Conservation (phyloP, 495 filamentous ascomycete species). For the Aspergillus bridgeri region DNA sequence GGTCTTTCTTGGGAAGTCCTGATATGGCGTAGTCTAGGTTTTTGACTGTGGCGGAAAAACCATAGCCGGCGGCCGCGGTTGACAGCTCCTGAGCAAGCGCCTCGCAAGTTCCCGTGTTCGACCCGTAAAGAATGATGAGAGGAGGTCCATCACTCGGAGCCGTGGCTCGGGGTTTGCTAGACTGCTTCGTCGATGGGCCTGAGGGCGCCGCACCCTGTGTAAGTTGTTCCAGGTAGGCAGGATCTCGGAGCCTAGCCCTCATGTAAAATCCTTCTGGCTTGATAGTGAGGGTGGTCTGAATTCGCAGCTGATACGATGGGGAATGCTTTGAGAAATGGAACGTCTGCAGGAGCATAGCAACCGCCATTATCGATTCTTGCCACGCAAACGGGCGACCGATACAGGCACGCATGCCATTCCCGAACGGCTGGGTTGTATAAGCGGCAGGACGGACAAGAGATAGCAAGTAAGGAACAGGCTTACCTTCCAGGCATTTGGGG, state of each 20-base stretch:
- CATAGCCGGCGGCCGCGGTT: neutral
- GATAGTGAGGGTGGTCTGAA: constrained; percentile 70
- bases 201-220: too few relatives aligned
- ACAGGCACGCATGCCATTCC: too few relatives aligned
- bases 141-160: neutral
- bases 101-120: constrained; percentile 14
- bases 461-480: too few relatives aligned
- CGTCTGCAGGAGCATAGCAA: constrained; percentile 54
- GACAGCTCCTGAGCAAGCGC: constrained; percentile 4
- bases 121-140: constrained; percentile 9
- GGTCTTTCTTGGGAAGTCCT: constrained; percentile 4
- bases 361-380: constrained; percentile 25
- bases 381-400: too few relatives aligned
- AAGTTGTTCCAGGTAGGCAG: neutral
- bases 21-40: constrained; percentile 6
- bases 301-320: constrained; percentile 50
- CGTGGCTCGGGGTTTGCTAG: too few relatives aligned
- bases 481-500: too few relatives aligned
- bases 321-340: constrained; percentile 59
- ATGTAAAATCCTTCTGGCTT: constrained; percentile 76
- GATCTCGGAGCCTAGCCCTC: constrained; percentile 59
- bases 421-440: too few relatives aligned
- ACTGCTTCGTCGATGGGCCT: too few relatives aligned
- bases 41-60: constrained; percentile 4
- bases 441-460: too few relatives aligned